Evolutionary conservation across 345 rosid genomes (phyloP), one percentile per base, ranked within the genome.

Genomic region (Microthlaspi erraticum): DNA sequence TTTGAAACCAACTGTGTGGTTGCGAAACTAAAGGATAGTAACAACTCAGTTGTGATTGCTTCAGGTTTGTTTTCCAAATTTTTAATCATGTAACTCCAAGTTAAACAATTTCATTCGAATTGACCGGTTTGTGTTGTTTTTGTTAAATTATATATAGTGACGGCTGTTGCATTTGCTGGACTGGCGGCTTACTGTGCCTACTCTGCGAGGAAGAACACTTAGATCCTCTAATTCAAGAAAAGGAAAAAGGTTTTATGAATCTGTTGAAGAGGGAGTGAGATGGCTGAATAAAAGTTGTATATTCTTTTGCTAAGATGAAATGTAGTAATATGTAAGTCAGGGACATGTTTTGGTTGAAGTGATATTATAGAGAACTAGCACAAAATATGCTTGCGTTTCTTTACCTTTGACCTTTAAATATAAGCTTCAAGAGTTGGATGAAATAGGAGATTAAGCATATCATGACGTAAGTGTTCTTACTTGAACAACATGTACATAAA

Each of bases 151-250:
- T 18, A 68, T 33, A 16, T 18, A 68, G 79, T 75, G 70, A 75
- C 79, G 36, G 79, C 79, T 29, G 79, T 70, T 68, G 79, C 74
- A 16, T 68, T 75, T 75, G 79, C 79, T 68, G 79, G 74, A 53
- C 43, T 75, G 44, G 79, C 79, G 0, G 79, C 79, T 37, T 75
- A 75, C 32, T 75, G 70, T 60, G 79, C 78, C 0, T 75, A 75
- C 63, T 54, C 73, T 11, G 69, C 78, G 37, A 75, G 74, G 70
- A 75, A 68, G 70, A 75, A 75, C 38, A 54, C 34, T 37, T 68
- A 52, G 31, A 50, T 26, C 37, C 2, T 23, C 43, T 72, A 12
- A 33, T 42, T 20, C 26, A 9, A 2, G 17, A 43, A 16, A 62
- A 44, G 2, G 4, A n/a, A 4, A 7, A n/a, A 4, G n/a, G 20